Conservation (phyloP, 805 yeast species). For the Candida mattraensis region DNA sequence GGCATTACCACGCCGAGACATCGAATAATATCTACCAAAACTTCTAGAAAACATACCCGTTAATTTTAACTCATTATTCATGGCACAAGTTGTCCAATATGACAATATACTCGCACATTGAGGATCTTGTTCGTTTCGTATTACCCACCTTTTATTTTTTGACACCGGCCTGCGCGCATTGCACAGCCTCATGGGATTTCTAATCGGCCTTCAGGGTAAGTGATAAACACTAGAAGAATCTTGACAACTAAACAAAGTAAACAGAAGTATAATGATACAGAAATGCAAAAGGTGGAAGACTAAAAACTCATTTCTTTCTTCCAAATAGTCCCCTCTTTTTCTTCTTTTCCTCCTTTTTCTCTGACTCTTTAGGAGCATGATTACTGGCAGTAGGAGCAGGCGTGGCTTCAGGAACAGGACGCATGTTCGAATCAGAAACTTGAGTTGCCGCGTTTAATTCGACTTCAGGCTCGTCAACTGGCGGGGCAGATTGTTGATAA, state of each 20-base stretch:
- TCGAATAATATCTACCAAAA: too few species aligned
- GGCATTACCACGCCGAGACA: too few species aligned
- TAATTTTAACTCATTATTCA: too few species aligned
- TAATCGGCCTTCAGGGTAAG: not conserved
- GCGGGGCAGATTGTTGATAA: not conserved
- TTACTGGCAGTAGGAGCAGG: constrained; percentile 48
- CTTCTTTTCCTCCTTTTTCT: constrained; percentile 37
- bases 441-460: constrained; percentile 10
- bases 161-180: too few species aligned
- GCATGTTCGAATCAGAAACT: constrained; percentile 15
- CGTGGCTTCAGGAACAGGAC: constrained; percentile 30
- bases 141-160: too few species aligned
- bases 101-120: too few species aligned
- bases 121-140: too few species aligned
- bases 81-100: too few species aligned
- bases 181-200: not conserved
- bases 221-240: not conserved
- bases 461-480: constrained; percentile 7
- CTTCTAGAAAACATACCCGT: too few species aligned
- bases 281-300: not conserved
- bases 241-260: not conserved
- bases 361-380: constrained; percentile 43
- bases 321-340: constrained; percentile 78
- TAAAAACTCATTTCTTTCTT: constrained; percentile 47
- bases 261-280: not conserved